These are phyloP conservation scores for Spironucleus salmonicida DNA, from an alignment of 208 protist genomes.

Conservation along the genomic window DNA sequence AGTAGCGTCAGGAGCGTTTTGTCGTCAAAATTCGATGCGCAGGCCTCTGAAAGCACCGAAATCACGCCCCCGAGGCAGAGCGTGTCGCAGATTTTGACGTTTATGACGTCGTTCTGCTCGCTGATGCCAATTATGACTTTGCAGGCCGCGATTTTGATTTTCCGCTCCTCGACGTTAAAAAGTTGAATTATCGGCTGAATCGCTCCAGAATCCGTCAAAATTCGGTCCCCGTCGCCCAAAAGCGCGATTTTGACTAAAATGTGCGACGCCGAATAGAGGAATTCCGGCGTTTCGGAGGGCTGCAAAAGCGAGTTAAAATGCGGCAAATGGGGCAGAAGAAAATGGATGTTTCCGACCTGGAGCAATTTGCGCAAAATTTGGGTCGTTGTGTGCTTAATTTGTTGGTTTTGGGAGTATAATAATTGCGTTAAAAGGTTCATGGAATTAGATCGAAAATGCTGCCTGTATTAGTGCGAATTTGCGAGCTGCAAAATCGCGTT, in stretches of 20 bases:
- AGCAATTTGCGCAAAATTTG: not conserved
- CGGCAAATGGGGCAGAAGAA: conserved; percentile 14
- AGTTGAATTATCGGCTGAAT: conserved; percentile 10
- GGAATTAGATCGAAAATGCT: no score
- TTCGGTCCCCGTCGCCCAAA: not conserved
- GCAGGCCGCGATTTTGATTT: conserved; percentile 2
- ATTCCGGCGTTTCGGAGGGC: not conserved
- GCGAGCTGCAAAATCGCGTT: no score
- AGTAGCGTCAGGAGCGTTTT: not conserved
- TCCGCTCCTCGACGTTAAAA: not conserved
- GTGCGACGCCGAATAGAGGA: not conserved
- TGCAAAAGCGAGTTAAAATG: conserved; percentile 2
- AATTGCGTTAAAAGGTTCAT: not conserved
- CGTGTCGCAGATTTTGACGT: not conserved
- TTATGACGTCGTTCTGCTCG: not conserved
- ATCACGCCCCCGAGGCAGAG: not conserved
- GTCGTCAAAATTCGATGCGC: not conserved
- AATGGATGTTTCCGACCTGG: not conserved
- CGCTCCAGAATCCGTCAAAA: not conserved
- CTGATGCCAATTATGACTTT: conserved; percentile 25
- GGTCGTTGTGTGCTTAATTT: not conserved
- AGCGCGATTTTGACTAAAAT: not conserved
- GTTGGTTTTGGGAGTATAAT: not conserved
- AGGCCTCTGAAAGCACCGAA: not conserved
- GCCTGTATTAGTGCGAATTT: no score